phyloP scores from a whole-genome alignment of 2,329 filamentous ascomycete genomes.

The Verticillium alfalfae region DNA sequence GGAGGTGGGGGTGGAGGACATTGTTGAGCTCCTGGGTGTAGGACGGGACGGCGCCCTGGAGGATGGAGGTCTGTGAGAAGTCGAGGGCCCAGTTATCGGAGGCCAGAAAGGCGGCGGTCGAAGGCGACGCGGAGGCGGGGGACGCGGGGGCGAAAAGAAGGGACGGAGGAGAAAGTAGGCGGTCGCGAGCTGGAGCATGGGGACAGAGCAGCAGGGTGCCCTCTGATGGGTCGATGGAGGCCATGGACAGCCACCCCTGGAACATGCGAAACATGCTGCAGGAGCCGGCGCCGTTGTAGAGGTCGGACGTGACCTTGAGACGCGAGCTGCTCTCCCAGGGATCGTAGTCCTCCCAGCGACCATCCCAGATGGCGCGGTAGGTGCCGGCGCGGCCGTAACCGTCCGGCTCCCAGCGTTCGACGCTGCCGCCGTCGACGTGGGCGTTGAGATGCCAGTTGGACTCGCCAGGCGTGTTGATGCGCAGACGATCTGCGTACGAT shows the following conservation, averaged over 20 bases:
- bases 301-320: conserved; percentile 45
- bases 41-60: conserved; percentile 68
- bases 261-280: conserved; percentile 57
- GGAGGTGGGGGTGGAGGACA: conserved; percentile 66
- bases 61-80: conserved; percentile 34
- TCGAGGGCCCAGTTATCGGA: conserved; percentile 52
- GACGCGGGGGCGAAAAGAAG: conserved; percentile 53
- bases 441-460: conserved; percentile 50
- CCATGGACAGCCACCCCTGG: conserved; percentile 50
- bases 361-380: conserved; percentile 48
- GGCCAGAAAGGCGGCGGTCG: conserved; percentile 29
- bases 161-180: conserved; percentile 74
- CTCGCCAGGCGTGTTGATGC: conserved; percentile 54
- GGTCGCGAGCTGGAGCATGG: conserved; percentile 56
- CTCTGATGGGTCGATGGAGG: conserved; percentile 56
- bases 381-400: conserved; percentile 58
- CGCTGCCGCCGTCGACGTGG: conserved; percentile 64
- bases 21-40: conserved; percentile 65
- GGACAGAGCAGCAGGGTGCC: conserved; percentile 72
- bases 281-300: conserved; percentile 53
- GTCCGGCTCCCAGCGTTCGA: conserved; percentile 66
- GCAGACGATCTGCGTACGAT: conserved; percentile 63
- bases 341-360: conserved; percentile 50
- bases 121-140: conserved; percentile 27
- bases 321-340: conserved; percentile 50